Evolutionary conservation across 768 basidiomycete species (phyloP).

Genomic region (Auricularia sp.): DNA sequence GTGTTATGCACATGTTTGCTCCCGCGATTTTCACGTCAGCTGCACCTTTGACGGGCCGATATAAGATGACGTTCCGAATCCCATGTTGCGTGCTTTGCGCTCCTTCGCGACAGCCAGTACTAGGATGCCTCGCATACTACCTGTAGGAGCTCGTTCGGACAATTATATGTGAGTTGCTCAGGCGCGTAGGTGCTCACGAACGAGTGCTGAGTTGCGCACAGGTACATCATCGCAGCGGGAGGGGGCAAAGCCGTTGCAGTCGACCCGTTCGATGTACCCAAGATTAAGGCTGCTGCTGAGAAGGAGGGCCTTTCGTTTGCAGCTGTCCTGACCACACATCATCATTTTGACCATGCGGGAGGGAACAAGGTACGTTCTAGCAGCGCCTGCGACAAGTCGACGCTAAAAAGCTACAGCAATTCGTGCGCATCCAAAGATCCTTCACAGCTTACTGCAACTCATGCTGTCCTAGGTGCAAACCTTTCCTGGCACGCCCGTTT

Average conservation of each 20-base stretch:
- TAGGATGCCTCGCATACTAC: constrained; percentile 57
- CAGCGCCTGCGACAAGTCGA: background rate
- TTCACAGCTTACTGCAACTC: too few relatives aligned
- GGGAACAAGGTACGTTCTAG: constrained; percentile 58
- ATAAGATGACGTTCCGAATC: background rate
- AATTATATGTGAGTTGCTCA: constrained; percentile 69
- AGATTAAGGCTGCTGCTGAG: constrained; percentile 54
- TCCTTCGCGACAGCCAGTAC: background rate
- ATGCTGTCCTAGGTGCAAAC: background rate
- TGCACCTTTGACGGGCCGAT: background rate
- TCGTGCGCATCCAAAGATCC: constrained; percentile 15
- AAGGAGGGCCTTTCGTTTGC: constrained; percentile 54
- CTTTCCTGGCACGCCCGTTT: constrained; percentile 46
- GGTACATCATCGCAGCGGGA: constrained; percentile 48
- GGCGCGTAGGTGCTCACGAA: background rate
- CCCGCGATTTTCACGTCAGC: too few relatives aligned
- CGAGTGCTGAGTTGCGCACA: background rate
- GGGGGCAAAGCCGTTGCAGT: constrained; percentile 65
- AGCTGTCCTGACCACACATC: constrained; percentile 81
- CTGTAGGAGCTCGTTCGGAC: constrained; percentile 70
- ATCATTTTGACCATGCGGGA: constrained; percentile 83
- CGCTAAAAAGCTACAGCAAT: constrained; percentile 14
- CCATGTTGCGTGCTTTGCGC: background rate
- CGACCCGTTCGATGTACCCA: constrained; percentile 70
- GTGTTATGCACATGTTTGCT: too few relatives aligned